Evolutionary conservation across 164 flowering plant genomes (phyloP), one percentile per base, ranked within the genome.

Genomic region (Taxillus chinensis): DNA sequence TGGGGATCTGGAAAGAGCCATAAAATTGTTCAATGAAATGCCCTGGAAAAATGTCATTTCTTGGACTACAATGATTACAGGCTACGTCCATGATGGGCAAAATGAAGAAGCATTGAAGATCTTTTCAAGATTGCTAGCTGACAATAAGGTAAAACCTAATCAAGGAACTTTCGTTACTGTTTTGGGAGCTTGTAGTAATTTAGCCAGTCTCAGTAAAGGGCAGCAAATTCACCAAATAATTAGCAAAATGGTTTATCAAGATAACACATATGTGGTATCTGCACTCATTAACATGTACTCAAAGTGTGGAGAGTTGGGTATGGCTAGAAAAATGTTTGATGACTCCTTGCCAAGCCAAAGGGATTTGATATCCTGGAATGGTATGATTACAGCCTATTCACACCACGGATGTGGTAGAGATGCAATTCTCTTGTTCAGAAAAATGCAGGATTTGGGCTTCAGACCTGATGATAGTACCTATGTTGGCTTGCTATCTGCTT

Each of bases 131-230:
- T n/a, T 55, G 58, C 58, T n/a, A 38, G 58, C 58, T n/a, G 38
- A 8, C 40, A 55, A 38, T 38, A 38, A 55, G 38, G 16, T 55
- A 55, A 55, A 38, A 13, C 58, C 58, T 55, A 55, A 55, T 38
- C 58, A 55, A 55, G 58, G 58, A 38, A 55, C 58, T 55, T 55
- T 55, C 16, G 58, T 55, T 8, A 55, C 58, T 17, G 40, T 55
- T 8, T 55, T 55, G 40, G 40, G 39, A 17, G 58, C 40, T 17
- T 55, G 58, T 13, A 55, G 58, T 38, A 38, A 55, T 38, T 4
- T 11, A 38, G 38, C 58, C 8, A 38, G 58, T 15, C 40, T 55
- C 7, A 7, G 58, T 38, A 38, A 55, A 38, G 58, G 58, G 37
- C 58, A 38, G 38, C 58, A 55, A 38, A 55, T 55, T 5, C 58